These are phyloP conservation scores for Exobasidium rhododendri DNA, from an alignment of 1,284 basidiomycete species.

Conservation along the genomic window DNA sequence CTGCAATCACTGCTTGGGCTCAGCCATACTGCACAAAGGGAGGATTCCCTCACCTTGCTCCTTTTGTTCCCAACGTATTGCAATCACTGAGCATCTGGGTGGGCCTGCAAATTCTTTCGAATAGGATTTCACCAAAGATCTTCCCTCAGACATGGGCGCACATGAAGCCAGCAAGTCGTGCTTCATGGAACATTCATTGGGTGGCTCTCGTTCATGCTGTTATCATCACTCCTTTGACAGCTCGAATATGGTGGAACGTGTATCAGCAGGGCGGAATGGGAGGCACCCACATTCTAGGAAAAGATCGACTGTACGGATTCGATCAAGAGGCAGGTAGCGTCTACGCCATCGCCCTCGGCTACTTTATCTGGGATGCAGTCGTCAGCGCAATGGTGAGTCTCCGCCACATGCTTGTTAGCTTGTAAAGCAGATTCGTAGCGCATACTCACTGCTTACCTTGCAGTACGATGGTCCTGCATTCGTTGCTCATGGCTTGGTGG, in stretches of 20 bases:
- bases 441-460: not conserved
- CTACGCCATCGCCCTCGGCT: conserved; percentile 49
- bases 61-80: conserved; percentile 44
- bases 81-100: conserved; percentile 46
- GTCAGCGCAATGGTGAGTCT: conserved; percentile 34
- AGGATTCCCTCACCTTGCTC: conserved; percentile 42
- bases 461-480: conserved; percentile 54
- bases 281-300: conserved; percentile 25
- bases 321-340: conserved; percentile 36
- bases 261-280: conserved; percentile 29
- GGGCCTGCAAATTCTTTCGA: conserved; percentile 47
- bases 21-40: conserved; percentile 35
- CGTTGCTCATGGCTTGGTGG: conserved; percentile 54
- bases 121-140: conserved; percentile 38
- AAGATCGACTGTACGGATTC: conserved; percentile 50
- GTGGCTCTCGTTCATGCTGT: conserved; percentile 47
- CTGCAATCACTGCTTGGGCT: too few species aligned
- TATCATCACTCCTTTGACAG: conserved; percentile 39
- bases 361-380: conserved; percentile 52
- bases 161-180: conserved; percentile 39
- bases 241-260: conserved; percentile 34
- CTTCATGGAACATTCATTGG: conserved; percentile 55
- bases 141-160: conserved; percentile 48
- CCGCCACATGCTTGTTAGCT: not conserved
- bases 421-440: not conserved